A percentile compares a stretch with the other conserved stretches of the same genome.
phyloP scores from a whole-genome alignment of 805 yeast genomes.

The Wickerhamiella spandovensis region DNA sequence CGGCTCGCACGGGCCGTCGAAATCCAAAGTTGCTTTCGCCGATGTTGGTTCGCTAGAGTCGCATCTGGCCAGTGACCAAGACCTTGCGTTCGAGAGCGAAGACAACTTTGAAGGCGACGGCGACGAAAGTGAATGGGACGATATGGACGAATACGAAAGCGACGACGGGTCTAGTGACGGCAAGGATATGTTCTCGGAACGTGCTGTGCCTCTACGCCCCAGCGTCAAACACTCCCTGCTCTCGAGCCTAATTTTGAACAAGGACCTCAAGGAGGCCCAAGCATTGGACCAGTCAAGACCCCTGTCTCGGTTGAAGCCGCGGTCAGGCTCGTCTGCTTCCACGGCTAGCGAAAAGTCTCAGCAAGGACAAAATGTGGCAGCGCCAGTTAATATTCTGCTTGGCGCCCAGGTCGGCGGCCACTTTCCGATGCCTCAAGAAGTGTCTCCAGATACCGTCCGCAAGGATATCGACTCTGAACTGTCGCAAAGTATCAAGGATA shows the following conservation, averaged over 20 bases:
- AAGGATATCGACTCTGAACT: slow-evolving; percentile 9
- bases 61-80: slow-evolving; percentile 11
- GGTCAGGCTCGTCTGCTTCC: not conserved
- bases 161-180: slow-evolving; percentile 24
- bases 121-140: slow-evolving; percentile 19
- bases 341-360: not conserved
- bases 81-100: slow-evolving; percentile 18
- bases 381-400: slow-evolving; percentile 11
- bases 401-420: slow-evolving; percentile 12
- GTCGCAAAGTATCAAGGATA: slow-evolving; percentile 9
- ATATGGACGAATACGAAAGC: slow-evolving; percentile 13
- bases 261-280: slow-evolving; percentile 11
- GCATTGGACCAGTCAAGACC: not conserved
- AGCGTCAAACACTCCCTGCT: slow-evolving; percentile 25
- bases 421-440: slow-evolving; percentile 7
- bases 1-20: not conserved
- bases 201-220: slow-evolving; percentile 20
- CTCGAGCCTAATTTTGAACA: slow-evolving; percentile 26
- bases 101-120: slow-evolving; percentile 20
- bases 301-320: not conserved
- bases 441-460: slow-evolving; percentile 1
- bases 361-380: slow-evolving; percentile 3
- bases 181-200: slow-evolving; percentile 22
- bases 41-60: slow-evolving; percentile 4
- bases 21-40: slow-evolving; percentile 6